Conservation (phyloP, 2,329 filamentous ascomycete species). For the Akanthomyces lecanii region DNA sequence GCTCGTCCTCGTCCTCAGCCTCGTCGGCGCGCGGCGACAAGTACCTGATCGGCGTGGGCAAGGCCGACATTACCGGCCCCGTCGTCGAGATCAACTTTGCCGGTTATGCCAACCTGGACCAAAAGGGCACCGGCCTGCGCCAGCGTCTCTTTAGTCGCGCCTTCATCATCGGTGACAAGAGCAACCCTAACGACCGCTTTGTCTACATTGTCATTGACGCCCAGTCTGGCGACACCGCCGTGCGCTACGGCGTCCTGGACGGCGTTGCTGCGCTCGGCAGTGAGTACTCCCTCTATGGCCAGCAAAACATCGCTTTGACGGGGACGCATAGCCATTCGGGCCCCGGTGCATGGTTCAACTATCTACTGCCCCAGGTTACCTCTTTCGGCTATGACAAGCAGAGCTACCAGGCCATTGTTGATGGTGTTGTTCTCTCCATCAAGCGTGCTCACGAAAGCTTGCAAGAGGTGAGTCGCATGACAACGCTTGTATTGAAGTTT, state of each 20-base stretch:
- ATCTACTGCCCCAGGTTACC: conserved; percentile 86
- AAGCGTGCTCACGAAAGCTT: conserved; percentile 63
- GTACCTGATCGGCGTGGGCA: conserved; percentile 53
- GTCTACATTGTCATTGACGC: conserved; percentile 86
- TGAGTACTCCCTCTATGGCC: conserved; percentile 69
- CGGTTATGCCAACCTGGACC: conserved; percentile 83
- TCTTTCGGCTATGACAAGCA: conserved; percentile 81
- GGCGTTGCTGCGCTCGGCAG: conserved; percentile 64
- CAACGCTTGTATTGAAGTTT: too few species aligned
- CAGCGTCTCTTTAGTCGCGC: conserved; percentile 86
- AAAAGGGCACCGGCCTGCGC: conserved; percentile 77
- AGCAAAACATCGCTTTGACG: conserved; percentile 81
- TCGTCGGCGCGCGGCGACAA: conserved; percentile 24
- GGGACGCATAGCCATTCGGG: conserved; percentile 93
- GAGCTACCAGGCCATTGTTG: conserved; percentile 84
- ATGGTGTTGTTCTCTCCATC: conserved; percentile 79
- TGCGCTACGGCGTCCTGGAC: conserved; percentile 81
- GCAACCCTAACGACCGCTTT: conserved; percentile 65
- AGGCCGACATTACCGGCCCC: conserved; percentile 62
- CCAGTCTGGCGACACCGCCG: conserved; percentile 81
- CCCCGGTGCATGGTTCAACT: conserved; percentile 91
- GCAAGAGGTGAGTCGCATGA: conserved; percentile 37
- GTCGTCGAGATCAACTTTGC: conserved; percentile 89
- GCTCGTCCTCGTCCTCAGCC: background rate
- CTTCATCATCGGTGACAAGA: conserved; percentile 74